Conservation (phyloP, 2,329 filamentous ascomycete species). For the Hymenoscyphus infarciens region DNA sequence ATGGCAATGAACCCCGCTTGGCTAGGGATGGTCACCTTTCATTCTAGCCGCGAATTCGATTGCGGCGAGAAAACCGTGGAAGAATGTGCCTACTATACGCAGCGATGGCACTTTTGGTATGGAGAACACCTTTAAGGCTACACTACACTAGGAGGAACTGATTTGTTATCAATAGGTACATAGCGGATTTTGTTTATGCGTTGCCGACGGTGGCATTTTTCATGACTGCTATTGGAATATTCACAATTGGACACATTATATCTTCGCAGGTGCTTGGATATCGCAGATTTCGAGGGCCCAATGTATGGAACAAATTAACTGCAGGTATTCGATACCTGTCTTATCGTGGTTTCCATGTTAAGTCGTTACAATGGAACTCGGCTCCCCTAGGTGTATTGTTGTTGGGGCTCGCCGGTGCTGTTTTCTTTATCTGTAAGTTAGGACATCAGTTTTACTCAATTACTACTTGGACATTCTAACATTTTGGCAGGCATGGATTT, state of each 20-base stretch:
- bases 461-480: neutral
- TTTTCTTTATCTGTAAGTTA: constrained; percentile 20
- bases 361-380: constrained; percentile 17
- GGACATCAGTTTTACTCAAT: neutral
- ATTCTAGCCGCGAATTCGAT: constrained; percentile 35
- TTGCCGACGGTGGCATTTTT: constrained; percentile 19
- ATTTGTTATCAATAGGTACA: constrained; percentile 12
- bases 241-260: constrained; percentile 12
- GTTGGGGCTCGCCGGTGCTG: constrained; percentile 12
- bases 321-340: constrained; percentile 11
- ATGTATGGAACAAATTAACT: constrained; percentile 4
- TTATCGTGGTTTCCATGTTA: constrained; percentile 15
- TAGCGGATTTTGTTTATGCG: constrained; percentile 19
- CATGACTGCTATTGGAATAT: constrained; percentile 16
- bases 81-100: neutral
- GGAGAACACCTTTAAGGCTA: neutral
- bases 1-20: constrained; percentile 30
- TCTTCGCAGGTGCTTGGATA: constrained; percentile 1
- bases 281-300: neutral
- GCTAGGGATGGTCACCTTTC: constrained; percentile 42
- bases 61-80: constrained; percentile 21
- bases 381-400: constrained; percentile 17
- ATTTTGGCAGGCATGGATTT: constrained; percentile 14
- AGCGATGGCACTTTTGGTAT: constrained; percentile 1
- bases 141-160: neutral